Conservation (phyloP, 1,139 yeast species). For the Keqinozyma sinolaborantium region DNA sequence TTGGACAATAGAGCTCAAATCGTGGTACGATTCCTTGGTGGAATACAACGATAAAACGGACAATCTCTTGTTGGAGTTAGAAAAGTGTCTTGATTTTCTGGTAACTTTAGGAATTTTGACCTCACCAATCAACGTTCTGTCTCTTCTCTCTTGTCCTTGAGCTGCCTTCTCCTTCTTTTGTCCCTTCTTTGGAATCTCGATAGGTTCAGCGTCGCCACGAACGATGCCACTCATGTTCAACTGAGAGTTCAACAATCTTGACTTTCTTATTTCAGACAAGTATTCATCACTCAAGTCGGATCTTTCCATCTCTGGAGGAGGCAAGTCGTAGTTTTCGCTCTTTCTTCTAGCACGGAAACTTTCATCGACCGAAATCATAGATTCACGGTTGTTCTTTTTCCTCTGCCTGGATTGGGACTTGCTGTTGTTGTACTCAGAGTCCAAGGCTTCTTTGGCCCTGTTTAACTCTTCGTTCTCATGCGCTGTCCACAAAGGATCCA, state of each 20-base stretch:
- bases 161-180: constrained; percentile 11
- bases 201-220: constrained; percentile 16
- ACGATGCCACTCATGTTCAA: constrained; percentile 29
- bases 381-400: constrained; percentile 32
- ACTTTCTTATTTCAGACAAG: constrained; percentile 41
- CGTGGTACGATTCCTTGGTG: constrained; percentile 61
- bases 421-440: constrained; percentile 30
- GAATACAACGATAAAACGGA: constrained; percentile 70
- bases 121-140: constrained; percentile 48
- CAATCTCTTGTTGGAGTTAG: constrained; percentile 61
- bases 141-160: constrained; percentile 6
- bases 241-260: constrained; percentile 42
- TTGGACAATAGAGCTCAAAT: constrained; percentile 52
- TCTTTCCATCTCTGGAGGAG: constrained; percentile 35
- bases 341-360: constrained; percentile 9
- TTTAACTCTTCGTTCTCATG: constrained; percentile 47
- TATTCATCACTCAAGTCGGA: constrained; percentile 44
- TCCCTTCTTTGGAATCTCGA: constrained; percentile 14
- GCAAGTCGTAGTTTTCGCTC: constrained; percentile 26
- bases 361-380: constrained; percentile 35
- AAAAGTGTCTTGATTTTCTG: constrained; percentile 60
- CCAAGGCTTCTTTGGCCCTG: constrained; percentile 42
- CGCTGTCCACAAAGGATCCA: constrained; percentile 61
- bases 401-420: constrained; percentile 8
- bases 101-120: constrained; percentile 69